Evolutionary conservation across 2,329 filamentous ascomycete species (phyloP), one percentile per base, ranked within the genome.

Genomic region (Grosmannia penicillata): DNA sequence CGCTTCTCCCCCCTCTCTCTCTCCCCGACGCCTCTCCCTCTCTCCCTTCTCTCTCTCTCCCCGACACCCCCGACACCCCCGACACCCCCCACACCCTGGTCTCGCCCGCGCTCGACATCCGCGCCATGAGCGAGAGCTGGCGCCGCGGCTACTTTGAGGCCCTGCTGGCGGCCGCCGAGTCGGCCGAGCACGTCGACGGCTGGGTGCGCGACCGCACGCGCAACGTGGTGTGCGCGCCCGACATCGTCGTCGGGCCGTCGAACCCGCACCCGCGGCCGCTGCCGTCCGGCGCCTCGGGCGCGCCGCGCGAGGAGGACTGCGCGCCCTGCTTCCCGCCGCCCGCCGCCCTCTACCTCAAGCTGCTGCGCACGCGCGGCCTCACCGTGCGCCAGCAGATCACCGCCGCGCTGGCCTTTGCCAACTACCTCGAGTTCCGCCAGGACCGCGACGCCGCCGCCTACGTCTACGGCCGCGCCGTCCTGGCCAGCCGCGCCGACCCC

Each of bases 101-200:
- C n/a, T 7, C 4, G 17, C 24, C 4, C 11, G 35, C 75, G 0
- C 75, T 74, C 46, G 83, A 94, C 53, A 63, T 91, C 40, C 72
- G 72, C 1, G 68, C 60, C 7, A 93, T 86, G 62, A 79, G 76
- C 45, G 84, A 93, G 56, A 67, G 79, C 36, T 96, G 87, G 89
- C 68, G 80, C 49, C 68, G 83, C 39, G 86, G 85, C 1, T 96
- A 96, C 58, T 86, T 80, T 51, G 76, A 93, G 51, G 70, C 78
- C 4, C 60, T 95, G 33, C 83, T 95, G 74, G 69, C 79, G 10
- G 74, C 75, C 43, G 87, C 80, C 1, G 73, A 74, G 47, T 75
- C 78, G 1, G 77, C 85, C 5, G 87, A 95, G 58, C 75, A 87
- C 48, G 61, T 93, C 19, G 83, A 94, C 46, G 81, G 80, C 34